Evolutionary conservation across 2,329 filamentous ascomycete species (phyloP).

Genomic region (Cercospora sp.): DNA sequence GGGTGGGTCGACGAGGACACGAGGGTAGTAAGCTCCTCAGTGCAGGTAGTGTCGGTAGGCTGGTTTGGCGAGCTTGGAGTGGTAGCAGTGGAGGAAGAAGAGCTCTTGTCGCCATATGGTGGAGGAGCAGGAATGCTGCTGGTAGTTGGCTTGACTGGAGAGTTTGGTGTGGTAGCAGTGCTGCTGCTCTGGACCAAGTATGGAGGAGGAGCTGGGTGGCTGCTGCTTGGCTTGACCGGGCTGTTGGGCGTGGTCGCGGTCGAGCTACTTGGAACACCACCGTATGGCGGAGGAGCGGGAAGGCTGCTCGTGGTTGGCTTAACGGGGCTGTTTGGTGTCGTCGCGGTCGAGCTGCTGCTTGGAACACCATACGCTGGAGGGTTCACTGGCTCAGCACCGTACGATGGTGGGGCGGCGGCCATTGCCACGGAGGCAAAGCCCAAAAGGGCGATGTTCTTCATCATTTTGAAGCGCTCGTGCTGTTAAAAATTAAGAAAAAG

Average conservation of each 20-base stretch:
- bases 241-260: background rate
- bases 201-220: background rate
- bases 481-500: slow-evolving; percentile 18
- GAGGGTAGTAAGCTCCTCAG: slow-evolving; percentile 7
- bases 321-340: background rate
- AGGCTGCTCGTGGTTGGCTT: background rate
- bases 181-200: background rate
- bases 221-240: background rate
- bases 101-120: background rate
- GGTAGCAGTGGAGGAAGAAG: background rate
- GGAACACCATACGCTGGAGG: background rate
- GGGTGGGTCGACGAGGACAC: background rate
- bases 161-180: slow-evolving; percentile 6
- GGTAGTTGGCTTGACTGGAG: background rate
- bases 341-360: background rate
- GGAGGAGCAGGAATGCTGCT: background rate
- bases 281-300: background rate
- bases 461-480: slow-evolving; percentile 15
- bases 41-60: slow-evolving; percentile 4
- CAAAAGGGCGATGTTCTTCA: slow-evolving; percentile 22
- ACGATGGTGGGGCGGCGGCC: slow-evolving; percentile 10
- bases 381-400: background rate
- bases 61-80: background rate
- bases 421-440: slow-evolving; percentile 21
- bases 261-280: background rate